Percentiles rank a stretch among this genome's conserved stretches.
Evolutionary conservation across 73 alveolate genomes (phyloP).

Genomic region (Paramecium sexaurelia): DNA sequence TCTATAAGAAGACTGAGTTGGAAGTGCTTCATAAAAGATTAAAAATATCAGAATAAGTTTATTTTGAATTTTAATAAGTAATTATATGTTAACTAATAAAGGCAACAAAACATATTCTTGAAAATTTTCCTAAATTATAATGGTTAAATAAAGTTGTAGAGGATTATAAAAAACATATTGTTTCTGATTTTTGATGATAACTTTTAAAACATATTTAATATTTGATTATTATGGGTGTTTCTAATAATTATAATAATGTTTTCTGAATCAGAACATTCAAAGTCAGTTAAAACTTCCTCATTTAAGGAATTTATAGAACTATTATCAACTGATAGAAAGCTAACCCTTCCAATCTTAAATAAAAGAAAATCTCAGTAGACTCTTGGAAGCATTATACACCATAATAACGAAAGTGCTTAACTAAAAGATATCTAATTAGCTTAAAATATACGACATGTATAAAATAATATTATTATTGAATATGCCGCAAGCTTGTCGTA

Average conservation of each 20-base stretch:
- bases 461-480: background rate
- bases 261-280: slow-evolving; percentile 7
- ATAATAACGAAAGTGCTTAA: background rate
- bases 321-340: slow-evolving; percentile 18
- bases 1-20: slow-evolving; percentile 41
- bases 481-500: background rate
- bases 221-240: background rate
- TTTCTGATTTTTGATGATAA: slow-evolving; percentile 28
- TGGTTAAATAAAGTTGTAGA: slow-evolving; percentile 6
- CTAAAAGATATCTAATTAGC: background rate
- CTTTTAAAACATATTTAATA: background rate
- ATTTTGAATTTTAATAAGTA: slow-evolving; percentile 40
- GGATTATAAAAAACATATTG: slow-evolving; percentile 12
- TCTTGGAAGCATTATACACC: background rate
- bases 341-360: background rate
- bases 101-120: background rate
- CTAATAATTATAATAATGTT: background rate
- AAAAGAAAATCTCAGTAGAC: slow-evolving; percentile 13
- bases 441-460: background rate
- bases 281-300: slow-evolving; percentile 11
- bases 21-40: slow-evolving; percentile 32
- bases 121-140: background rate
- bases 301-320: slow-evolving; percentile 1
- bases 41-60: background rate
- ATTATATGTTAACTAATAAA: background rate